phyloP scores from a whole-genome alignment of 345 rosid species.

The Theobroma cacao region DNA sequence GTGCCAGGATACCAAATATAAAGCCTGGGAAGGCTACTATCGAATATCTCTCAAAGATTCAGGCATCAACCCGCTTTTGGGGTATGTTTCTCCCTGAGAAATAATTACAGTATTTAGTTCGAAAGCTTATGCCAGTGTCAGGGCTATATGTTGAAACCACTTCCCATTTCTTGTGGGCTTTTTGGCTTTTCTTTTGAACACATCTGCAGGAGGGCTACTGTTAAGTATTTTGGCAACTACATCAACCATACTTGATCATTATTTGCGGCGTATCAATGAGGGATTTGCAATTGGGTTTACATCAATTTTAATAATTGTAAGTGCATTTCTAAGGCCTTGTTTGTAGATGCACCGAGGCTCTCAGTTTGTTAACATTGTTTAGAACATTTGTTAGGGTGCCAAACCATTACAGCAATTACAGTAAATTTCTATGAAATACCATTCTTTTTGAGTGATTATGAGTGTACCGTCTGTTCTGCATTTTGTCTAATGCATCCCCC shows the following conservation, averaged over 20 bases:
- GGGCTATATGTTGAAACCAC: neutral
- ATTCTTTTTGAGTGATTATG: neutral
- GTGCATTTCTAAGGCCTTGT: slow-evolving; percentile 16
- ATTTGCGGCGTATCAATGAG: slow-evolving; percentile 72
- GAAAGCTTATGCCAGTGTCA: neutral
- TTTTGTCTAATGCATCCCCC: neutral
- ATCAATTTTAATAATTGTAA: slow-evolving; percentile 83
- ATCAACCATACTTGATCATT: slow-evolving; percentile 77
- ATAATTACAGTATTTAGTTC: neutral
- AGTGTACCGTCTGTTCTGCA: neutral
- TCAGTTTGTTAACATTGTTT: neutral
- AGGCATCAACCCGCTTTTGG: slow-evolving; percentile 98
- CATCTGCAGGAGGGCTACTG: slow-evolving; percentile 70
- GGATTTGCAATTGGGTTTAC: slow-evolving; percentile 89
- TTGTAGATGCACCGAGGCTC: slow-evolving; percentile 1
- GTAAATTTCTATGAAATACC: neutral
- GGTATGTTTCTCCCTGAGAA: slow-evolving; percentile 40
- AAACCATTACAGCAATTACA: neutral
- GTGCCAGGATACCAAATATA: slow-evolving; percentile 92
- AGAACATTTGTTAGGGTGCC: neutral
- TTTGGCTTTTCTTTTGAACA: neutral
- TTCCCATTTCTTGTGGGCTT: neutral
- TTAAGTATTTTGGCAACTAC: slow-evolving; percentile 84
- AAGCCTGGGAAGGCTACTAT: slow-evolving; percentile 96
- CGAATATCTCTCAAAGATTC: slow-evolving; percentile 75